Evolutionary conservation across 106 monocot genomes (phyloP).

Genomic region (Agapanthus africanus): DNA sequence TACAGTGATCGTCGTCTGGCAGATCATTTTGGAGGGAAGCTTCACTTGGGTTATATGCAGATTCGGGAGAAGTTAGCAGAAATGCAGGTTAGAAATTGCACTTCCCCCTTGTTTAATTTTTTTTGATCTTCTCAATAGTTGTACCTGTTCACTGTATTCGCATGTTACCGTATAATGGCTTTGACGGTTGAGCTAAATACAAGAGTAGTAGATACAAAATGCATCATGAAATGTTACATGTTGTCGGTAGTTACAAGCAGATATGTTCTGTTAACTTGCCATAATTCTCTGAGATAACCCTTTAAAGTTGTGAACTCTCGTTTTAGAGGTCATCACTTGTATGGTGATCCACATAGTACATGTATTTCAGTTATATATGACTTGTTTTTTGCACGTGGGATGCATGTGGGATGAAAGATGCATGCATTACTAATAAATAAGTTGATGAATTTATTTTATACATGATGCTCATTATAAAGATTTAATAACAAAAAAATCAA

Average conservation of each 20-base stretch:
- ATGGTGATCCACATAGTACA: neutral
- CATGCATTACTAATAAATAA: too few species aligned
- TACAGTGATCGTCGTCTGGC: constrained; percentile 86
- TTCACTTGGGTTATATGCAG: constrained; percentile 94
- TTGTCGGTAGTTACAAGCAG: neutral
- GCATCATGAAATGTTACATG: neutral
- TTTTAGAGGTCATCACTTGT: neutral
- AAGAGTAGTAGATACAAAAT: neutral
- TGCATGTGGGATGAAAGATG: too few species aligned
- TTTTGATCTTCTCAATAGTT: neutral
- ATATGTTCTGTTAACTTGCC: neutral
- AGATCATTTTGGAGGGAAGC: constrained; percentile 98
- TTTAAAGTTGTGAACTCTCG: neutral
- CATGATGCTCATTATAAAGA: too few species aligned
- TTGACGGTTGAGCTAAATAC: neutral
- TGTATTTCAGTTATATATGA: too few species aligned
- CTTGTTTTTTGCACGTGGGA: too few species aligned
- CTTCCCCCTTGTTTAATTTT: neutral
- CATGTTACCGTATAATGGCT: neutral
- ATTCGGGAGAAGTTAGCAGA: constrained; percentile 82
- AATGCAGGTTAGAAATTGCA: constrained; percentile 47
- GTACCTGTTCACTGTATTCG: neutral
- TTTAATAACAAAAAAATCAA: too few species aligned
- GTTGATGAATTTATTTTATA: too few species aligned
- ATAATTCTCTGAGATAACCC: neutral